Percentiles rank a stretch among this genome's conserved stretches.
These are phyloP conservation scores for Bacterosira constricta DNA, from an alignment of 108 stramenopile genomes.

Conservation along the genomic window DNA sequence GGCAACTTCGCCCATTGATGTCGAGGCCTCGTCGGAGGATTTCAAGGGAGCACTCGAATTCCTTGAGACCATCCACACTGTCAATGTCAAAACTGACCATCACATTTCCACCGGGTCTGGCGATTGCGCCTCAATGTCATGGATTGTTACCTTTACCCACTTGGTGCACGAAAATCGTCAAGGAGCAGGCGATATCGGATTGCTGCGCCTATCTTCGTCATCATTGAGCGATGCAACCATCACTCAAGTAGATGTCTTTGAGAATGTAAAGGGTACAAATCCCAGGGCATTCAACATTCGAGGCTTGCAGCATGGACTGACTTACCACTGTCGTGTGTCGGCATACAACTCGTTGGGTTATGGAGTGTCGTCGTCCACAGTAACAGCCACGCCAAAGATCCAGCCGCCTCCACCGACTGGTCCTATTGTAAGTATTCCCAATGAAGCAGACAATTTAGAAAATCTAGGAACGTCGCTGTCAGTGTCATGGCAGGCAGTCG, in stretches of 20 bases:
- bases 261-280: slow-evolving; percentile 61
- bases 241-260: slow-evolving; percentile 40
- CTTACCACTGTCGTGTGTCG: slow-evolving; percentile 73
- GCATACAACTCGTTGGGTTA: slow-evolving; percentile 81
- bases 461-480: slow-evolving; percentile 46
- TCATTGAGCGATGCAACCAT: slow-evolving; percentile 33
- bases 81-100: slow-evolving; percentile 58
- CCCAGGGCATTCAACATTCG: slow-evolving; percentile 53
- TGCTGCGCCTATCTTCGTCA: slow-evolving; percentile 43
- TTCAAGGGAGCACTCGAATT: slow-evolving; percentile 69
- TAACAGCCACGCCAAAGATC: slow-evolving; percentile 45
- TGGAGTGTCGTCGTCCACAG: slow-evolving; percentile 52
- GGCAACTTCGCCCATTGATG: slow-evolving; percentile 53
- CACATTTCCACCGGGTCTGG: slow-evolving; percentile 31
- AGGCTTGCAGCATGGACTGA: slow-evolving; percentile 53
- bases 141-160: slow-evolving; percentile 82
- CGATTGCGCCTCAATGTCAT: slow-evolving; percentile 36
- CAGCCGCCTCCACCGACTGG: slow-evolving; percentile 51
- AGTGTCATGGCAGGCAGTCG: slow-evolving; percentile 53
- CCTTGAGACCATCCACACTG: slow-evolving; percentile 76
- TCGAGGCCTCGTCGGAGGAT: slow-evolving; percentile 57
- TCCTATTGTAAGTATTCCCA: slow-evolving; percentile 26
- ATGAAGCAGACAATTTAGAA: slow-evolving; percentile 6
- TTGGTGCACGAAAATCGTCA: slow-evolving; percentile 67
- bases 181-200: slow-evolving; percentile 77